These are phyloP conservation scores for Cystobasidium onofrii DNA, from an alignment of 768 basidiomycete genomes.

Conservation along the genomic window DNA sequence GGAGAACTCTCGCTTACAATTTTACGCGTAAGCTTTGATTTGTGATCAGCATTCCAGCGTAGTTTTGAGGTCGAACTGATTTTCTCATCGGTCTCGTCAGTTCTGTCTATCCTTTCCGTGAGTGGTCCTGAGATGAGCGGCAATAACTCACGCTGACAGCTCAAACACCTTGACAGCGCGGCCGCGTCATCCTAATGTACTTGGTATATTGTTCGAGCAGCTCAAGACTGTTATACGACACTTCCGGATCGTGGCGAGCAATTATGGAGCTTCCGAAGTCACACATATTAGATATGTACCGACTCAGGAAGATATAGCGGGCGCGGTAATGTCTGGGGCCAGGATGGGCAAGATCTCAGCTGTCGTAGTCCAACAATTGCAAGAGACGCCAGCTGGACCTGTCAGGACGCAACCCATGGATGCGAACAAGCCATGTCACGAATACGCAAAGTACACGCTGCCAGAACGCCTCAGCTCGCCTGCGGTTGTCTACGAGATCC, in stretches of 20 bases:
- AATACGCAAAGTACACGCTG: conserved; percentile 1
- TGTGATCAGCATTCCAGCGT: neutral
- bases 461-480: neutral
- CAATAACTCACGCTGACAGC: neutral
- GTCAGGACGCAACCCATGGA: neutral
- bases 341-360: neutral
- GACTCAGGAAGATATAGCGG: neutral
- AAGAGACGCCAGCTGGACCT: neutral
- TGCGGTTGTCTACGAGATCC: neutral
- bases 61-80: neutral
- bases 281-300: neutral
- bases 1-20: neutral
- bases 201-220: neutral
- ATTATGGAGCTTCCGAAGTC: neutral
- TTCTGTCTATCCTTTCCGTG: neutral
- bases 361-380: neutral
- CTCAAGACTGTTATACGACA: neutral
- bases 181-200: neutral
- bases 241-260: neutral
- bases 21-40: neutral
- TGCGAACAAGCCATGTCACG: neutral
- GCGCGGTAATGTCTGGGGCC: neutral
- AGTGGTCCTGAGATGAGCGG: neutral
- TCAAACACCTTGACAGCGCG: neutral
- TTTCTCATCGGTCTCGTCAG: neutral